Evolutionary conservation across 2,329 filamentous ascomycete species (phyloP), one percentile per base, ranked within the genome.

Genomic region (Dryadomyces quercivorus): DNA sequence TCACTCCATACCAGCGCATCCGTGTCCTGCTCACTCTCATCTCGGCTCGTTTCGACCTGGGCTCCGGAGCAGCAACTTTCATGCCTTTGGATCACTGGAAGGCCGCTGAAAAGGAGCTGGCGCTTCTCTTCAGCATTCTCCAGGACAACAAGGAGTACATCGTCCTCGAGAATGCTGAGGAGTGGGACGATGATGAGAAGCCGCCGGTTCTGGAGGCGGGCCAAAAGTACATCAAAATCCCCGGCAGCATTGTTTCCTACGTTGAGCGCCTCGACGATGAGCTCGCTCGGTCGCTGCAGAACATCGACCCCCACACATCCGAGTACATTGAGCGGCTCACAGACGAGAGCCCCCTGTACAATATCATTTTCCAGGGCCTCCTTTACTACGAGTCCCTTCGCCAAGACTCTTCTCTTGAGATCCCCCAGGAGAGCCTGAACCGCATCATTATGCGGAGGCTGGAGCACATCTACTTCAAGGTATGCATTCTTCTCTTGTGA

Each of bases 111-210:
- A 82, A 85, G 68, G 93, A 98, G 67, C 84, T 97, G 59, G 80
- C 80, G 15, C 77, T 77, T 50, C 80, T 98, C 34, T 77, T 98
- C 44, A 75, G 82, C 58, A 82, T 90, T 18, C 82, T 98, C 44
- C 88, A 95, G 69, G 71, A 78, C 57, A 88, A 88, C 72, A 77
- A 78, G 58, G 83, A 93, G 60, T 86, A 92, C 66, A 77, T 97
- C 52, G 88, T 98, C 50, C 77, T 93, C 22, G 93, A 98, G 73
- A 84, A 81, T 61, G 93, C 89, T 21, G 93, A 98, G 68, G 93
- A 98, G 72, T 97, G 93, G 93, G 93, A 98, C 62, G 93, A 98
- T 65, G 94, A 98, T 62, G 94, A 98, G 64, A 97, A 96, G 76
- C 80, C 84, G 44, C 93, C 93, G 15, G 77, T 77, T 36, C 75